Evolutionary conservation across 2,329 filamentous ascomycete species (phyloP).

Genomic region (Cordyceps cateniannulata): DNA sequence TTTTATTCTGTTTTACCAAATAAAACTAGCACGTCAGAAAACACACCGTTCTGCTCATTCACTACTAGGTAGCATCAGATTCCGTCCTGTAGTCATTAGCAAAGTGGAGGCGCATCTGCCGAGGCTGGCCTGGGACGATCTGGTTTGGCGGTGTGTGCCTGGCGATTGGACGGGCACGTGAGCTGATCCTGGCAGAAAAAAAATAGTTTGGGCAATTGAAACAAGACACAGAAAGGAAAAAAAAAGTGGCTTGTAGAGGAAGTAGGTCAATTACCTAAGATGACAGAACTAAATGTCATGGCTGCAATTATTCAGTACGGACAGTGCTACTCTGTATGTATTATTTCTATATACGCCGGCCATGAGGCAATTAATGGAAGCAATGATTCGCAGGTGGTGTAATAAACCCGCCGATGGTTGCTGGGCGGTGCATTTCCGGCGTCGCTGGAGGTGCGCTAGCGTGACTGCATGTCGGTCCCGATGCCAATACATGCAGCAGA

Average conservation of each 20-base stretch:
- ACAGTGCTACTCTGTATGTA: too few relatives aligned
- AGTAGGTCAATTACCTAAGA: not conserved
- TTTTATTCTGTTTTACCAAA: too few relatives aligned
- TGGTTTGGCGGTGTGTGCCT: conserved; percentile 6
- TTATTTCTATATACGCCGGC: not conserved
- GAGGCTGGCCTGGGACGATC: not conserved
- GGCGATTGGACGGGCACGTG: not conserved
- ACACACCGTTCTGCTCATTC: too few relatives aligned
- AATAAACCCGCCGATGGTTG: not conserved
- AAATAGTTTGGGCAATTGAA: not conserved
- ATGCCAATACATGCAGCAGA: too few relatives aligned
- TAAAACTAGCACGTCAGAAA: too few relatives aligned
- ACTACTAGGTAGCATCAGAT: too few relatives aligned
- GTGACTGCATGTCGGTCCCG: not conserved
- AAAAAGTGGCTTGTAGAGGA: not conserved
- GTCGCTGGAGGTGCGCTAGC: not conserved
- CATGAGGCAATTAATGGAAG: not conserved
- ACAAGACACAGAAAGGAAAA: not conserved
- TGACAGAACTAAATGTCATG: not conserved
- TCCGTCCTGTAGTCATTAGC: too few relatives aligned
- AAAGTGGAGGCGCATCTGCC: not conserved
- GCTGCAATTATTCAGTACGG: too few relatives aligned
- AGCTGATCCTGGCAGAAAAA: conserved; percentile 4
- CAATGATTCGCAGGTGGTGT: not conserved
- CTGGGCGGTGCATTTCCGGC: not conserved